A percentile compares a stretch with the other conserved stretches of the same genome.
Evolutionary conservation across 1,284 basidiomycete genomes (phyloP).

Genomic region (Volvariella surrecta): DNA sequence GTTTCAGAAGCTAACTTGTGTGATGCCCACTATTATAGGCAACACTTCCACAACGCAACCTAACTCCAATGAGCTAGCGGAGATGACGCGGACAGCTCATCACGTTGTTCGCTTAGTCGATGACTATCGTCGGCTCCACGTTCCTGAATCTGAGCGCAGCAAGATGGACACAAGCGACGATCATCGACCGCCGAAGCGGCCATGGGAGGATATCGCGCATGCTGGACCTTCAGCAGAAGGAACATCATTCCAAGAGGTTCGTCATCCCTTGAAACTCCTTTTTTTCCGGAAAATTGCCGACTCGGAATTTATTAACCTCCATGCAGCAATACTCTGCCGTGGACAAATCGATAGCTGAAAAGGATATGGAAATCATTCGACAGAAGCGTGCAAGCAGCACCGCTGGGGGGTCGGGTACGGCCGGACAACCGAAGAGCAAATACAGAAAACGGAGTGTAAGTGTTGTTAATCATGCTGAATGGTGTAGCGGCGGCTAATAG

Average conservation of each 20-base stretch:
- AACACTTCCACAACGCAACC: constrained; percentile 41
- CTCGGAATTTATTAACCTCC: neutral
- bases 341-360: constrained; percentile 49
- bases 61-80: constrained; percentile 42
- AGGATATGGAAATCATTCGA: constrained; percentile 75
- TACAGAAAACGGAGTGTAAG: constrained; percentile 76
- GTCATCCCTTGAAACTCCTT: neutral
- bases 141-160: constrained; percentile 23
- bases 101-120: constrained; percentile 60
- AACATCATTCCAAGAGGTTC: constrained; percentile 14
- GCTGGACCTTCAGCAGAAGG: constrained; percentile 20
- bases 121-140: constrained; percentile 39
- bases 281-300: neutral
- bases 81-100: constrained; percentile 58
- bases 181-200: constrained; percentile 58
- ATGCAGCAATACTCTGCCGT: constrained; percentile 18
- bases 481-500: constrained; percentile 15
- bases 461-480: constrained; percentile 14
- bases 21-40: constrained; percentile 36
- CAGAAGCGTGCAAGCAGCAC: constrained; percentile 64
- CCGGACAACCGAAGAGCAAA: constrained; percentile 60
- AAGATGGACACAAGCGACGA: constrained; percentile 29
- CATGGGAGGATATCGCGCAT: constrained; percentile 64
- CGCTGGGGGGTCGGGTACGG: constrained; percentile 31
- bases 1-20: constrained; percentile 2